phyloP scores from a whole-genome alignment of 805 yeast genomes.

The Tetrapisispora nanseiensis region DNA sequence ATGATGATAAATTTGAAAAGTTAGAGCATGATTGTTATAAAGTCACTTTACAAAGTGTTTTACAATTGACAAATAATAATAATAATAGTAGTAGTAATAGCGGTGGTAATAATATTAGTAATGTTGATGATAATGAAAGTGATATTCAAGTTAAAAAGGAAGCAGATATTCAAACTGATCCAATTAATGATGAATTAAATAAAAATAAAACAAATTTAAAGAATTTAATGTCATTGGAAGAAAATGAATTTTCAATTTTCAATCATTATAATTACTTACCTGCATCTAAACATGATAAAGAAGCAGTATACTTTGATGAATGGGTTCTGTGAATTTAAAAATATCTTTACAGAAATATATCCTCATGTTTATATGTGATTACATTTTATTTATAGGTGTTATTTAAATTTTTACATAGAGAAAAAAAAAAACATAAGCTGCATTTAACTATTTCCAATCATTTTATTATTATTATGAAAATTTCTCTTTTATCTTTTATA shows the following conservation, averaged over 20 bases:
- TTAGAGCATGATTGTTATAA: conserved; percentile 53
- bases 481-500: too few species aligned
- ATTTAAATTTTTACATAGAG: neutral
- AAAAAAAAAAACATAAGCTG: neutral
- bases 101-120: neutral
- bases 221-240: conserved; percentile 5
- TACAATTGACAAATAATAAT: conserved; percentile 41
- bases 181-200: conserved; percentile 31
- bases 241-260: conserved; percentile 34
- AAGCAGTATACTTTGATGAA: conserved; percentile 40
- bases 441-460: too few species aligned
- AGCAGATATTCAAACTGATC: conserved; percentile 31
- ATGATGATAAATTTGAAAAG: conserved; percentile 75
- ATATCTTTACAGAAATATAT: neutral
- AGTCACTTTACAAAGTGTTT: conserved; percentile 75
- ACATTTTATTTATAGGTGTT: too few species aligned
- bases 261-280: conserved; percentile 34
- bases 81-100: neutral
- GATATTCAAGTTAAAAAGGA: conserved; percentile 36
- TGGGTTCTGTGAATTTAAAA: conserved; percentile 31
- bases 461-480: too few species aligned
- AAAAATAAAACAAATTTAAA: neutral
- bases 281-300: conserved; percentile 32
- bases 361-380: neutral
- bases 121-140: conserved; percentile 5